These are phyloP conservation scores for Pythium aquatile DNA, from an alignment of 352 stramenopile species.

Conservation along the genomic window DNA sequence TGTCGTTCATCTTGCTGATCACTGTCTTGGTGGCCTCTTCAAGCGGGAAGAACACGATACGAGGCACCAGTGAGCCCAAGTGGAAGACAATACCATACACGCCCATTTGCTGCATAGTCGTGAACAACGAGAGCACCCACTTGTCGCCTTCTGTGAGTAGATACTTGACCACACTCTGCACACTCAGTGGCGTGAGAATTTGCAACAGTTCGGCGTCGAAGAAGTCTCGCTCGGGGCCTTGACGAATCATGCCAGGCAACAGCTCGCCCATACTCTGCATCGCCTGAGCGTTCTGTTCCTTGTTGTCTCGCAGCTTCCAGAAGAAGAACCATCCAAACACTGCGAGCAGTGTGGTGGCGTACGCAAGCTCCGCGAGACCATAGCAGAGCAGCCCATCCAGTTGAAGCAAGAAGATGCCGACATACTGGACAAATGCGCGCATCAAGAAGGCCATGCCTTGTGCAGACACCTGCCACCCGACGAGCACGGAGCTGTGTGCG, in stretches of 20 bases:
- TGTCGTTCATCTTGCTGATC: slow-evolving; percentile 87
- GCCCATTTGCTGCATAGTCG: slow-evolving; percentile 91
- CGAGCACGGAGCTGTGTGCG: slow-evolving; percentile 70
- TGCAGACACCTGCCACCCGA: slow-evolving; percentile 81
- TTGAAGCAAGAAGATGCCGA: slow-evolving; percentile 61
- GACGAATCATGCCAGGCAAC: slow-evolving; percentile 24
- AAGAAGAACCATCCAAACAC: slow-evolving; percentile 63
- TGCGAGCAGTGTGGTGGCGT: slow-evolving; percentile 55
- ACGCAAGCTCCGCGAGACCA: slow-evolving; percentile 72
- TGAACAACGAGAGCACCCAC: slow-evolving; percentile 91
- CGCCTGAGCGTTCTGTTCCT: slow-evolving; percentile 29
- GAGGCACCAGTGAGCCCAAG: slow-evolving; percentile 93
- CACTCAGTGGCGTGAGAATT: slow-evolving; percentile 70
- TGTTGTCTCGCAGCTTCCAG: slow-evolving; percentile 35
- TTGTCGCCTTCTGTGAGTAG: slow-evolving; percentile 96
- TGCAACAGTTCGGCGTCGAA: slow-evolving; percentile 61
- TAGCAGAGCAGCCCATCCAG: slow-evolving; percentile 66
- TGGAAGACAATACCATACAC: slow-evolving; percentile 96
- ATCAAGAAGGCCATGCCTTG: slow-evolving; percentile 76
- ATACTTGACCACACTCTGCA: slow-evolving; percentile 97
- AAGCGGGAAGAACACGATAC: slow-evolving; percentile 95
- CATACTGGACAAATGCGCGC: slow-evolving; percentile 64
- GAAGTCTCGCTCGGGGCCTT: background rate
- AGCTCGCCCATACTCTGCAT: slow-evolving; percentile 54
- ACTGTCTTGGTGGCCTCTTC: slow-evolving; percentile 96